Conservation (phyloP, 495 filamentous ascomycete species). For the Tuber melanosporum region DNA sequence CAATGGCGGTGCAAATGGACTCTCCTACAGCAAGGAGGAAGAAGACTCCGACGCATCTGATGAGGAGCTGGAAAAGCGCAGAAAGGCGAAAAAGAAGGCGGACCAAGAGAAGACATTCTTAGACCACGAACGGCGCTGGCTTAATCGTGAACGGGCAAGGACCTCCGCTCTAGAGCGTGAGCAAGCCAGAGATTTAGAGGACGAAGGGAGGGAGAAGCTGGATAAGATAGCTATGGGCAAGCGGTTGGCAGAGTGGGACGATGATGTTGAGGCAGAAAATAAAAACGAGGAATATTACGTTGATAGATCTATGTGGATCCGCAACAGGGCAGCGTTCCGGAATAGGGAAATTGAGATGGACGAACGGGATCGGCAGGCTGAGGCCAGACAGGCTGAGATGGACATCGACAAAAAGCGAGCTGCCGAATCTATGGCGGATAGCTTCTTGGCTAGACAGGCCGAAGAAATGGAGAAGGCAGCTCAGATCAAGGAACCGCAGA, state of each 20-base stretch:
- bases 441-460: slow-evolving; percentile 83
- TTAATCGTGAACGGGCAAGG: slow-evolving; percentile 77
- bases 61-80: slow-evolving; percentile 70
- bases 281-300: slow-evolving; percentile 77
- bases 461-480: slow-evolving; percentile 65
- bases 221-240: slow-evolving; percentile 69
- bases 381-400: slow-evolving; percentile 66
- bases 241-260: slow-evolving; percentile 74
- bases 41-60: slow-evolving; percentile 88
- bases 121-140: slow-evolving; percentile 81
- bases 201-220: slow-evolving; percentile 51
- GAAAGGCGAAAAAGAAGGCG: slow-evolving; percentile 60
- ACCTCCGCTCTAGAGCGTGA: slow-evolving; percentile 80
- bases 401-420: slow-evolving; percentile 70
- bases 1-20: slow-evolving; percentile 69
- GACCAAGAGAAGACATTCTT: slow-evolving; percentile 76
- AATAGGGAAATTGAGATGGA: slow-evolving; percentile 66
- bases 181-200: slow-evolving; percentile 66
- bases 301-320: slow-evolving; percentile 75
- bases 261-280: slow-evolving; percentile 67
- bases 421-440: slow-evolving; percentile 73
- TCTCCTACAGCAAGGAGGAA: slow-evolving; percentile 56
- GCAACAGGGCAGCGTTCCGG: slow-evolving; percentile 68
- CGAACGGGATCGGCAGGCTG: slow-evolving; percentile 70
- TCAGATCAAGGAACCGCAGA: slow-evolving; percentile 59